Evolutionary conservation across 1,284 basidiomycete species (phyloP).

Genomic region (Apiotrichum porosum): DNA sequence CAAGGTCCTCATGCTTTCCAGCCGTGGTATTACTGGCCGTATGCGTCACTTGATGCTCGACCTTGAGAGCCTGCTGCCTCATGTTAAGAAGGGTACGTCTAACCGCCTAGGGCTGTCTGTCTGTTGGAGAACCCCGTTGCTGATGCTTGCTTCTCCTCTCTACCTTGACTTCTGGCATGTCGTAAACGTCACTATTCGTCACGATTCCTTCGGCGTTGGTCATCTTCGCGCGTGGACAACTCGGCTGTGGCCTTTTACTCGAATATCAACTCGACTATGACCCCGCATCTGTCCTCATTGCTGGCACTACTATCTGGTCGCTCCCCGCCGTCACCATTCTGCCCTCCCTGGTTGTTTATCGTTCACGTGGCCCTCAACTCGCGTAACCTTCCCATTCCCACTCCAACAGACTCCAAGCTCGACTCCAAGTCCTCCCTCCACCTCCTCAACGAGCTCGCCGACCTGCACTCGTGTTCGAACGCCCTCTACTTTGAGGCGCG

Average conservation of each 20-base stretch:
- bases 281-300: too few species aligned
- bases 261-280: too few species aligned
- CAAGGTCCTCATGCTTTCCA: constrained; percentile 81
- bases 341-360: background rate
- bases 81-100: constrained; percentile 91
- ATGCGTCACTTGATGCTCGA: constrained; percentile 98
- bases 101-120: too few species aligned
- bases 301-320: too few species aligned
- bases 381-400: too few species aligned
- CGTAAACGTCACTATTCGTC: background rate
- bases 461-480: constrained; percentile 98
- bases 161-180: background rate
- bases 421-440: constrained; percentile 95
- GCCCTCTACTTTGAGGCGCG: constrained; percentile 96
- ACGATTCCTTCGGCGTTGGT: too few species aligned
- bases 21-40: constrained; percentile 88
- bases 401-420: constrained; percentile 75
- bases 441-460: constrained; percentile 92
- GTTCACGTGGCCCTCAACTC: too few species aligned
- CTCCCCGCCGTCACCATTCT: background rate
- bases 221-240: too few species aligned
- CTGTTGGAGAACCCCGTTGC: background rate
- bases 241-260: too few species aligned
- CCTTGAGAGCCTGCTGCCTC: constrained; percentile 82
- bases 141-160: constrained; percentile 1